Evolutionary conservation across 2,329 filamentous ascomycete species (phyloP), one percentile per base, ranked within the genome.

Genomic region (Aspergillus novoparasiticus): DNA sequence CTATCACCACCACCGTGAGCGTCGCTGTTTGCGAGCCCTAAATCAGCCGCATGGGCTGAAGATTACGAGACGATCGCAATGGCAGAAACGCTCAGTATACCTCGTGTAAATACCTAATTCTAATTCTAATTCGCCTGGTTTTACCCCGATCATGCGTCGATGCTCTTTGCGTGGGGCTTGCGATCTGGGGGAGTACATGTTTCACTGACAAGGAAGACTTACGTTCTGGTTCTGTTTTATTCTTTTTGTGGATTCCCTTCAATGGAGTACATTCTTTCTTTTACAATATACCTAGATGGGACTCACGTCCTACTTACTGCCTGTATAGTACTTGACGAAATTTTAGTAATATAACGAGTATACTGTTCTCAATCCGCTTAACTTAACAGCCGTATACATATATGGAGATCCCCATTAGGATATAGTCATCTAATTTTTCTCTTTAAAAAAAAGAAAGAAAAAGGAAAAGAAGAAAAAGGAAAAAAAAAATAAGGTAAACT

Each of bases 61-160:
- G 57, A 59, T 67, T 61, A 63, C 64, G 69, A 63, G 65, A 68
- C 64, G 66, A 71, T 65, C 64, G 68, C 65, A 66, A 69, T 64
- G 68, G 71, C 65, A 70, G 66, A 65, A 66, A 63, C 61, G 59
- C 65, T 66, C 45, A 66, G 64, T 64, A 63, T 59, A 45, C 55
- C 60, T 65, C 62, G 63, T 74, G 74, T 76, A 75, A 68, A 75
- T 72, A 73, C 63, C 54, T 75, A 75, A 75, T 75, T 73, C 45
- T 75, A 75, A 75, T 75, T 72, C 61, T 74, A 72, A 72, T 67
- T 64, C 55, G 53, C 64, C 62, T 56, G 57, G 54, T 66, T 57
- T n/a, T 58, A 54, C 56, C 48, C 43, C 19, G 36, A 48, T 51
- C 30, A 39, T 59, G 48, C 48, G 39, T 60, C 28, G 34, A 41